Evolutionary conservation across 208 protist species (phyloP).

Genomic region (Crithidia expoeki): DNA sequence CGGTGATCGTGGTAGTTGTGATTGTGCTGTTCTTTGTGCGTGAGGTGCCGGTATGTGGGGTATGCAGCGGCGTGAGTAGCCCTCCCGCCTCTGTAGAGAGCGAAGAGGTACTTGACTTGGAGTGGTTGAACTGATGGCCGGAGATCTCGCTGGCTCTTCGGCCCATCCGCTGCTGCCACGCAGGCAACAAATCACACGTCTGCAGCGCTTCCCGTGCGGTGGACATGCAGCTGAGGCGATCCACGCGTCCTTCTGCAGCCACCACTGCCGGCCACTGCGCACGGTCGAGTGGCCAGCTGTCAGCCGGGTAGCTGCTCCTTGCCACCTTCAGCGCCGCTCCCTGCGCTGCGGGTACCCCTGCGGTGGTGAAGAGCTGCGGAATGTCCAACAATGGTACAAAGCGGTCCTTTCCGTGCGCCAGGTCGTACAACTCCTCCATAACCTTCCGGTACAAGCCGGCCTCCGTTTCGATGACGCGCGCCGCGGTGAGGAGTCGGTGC

Average conservation of each 20-base stretch:
- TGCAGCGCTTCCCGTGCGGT: slow-evolving; percentile 28
- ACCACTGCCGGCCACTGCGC: slow-evolving; percentile 15
- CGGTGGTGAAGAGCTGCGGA: slow-evolving; percentile 37
- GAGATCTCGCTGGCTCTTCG: slow-evolving; percentile 6
- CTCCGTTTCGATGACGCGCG: slow-evolving; percentile 53
- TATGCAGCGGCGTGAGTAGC: not conserved
- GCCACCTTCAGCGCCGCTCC: not conserved
- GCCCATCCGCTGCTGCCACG: slow-evolving; percentile 34
- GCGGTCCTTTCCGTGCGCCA: slow-evolving; percentile 38
- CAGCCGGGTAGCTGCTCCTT: slow-evolving; percentile 4
- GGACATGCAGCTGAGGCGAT: slow-evolving; percentile 32
- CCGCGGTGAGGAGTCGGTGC: slow-evolving; percentile 38
- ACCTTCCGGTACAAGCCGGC: slow-evolving; percentile 37
- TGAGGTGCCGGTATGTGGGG: not conserved
- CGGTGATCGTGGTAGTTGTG: not conserved
- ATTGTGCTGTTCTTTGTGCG: not conserved
- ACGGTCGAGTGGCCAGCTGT: slow-evolving; percentile 37
- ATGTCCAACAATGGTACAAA: slow-evolving; percentile 61
- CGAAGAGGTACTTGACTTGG: not conserved
- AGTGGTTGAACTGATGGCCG: not conserved
- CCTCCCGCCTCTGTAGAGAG: not conserved
- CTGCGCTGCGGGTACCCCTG: not conserved
- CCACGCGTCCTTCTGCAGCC: slow-evolving; percentile 9
- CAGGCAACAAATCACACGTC: slow-evolving; percentile 15
- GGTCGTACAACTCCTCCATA: slow-evolving; percentile 38